Base-by-base conservation (phyloP, 345 rosid genomes). In the Bretschneidera sinensis region DNA sequence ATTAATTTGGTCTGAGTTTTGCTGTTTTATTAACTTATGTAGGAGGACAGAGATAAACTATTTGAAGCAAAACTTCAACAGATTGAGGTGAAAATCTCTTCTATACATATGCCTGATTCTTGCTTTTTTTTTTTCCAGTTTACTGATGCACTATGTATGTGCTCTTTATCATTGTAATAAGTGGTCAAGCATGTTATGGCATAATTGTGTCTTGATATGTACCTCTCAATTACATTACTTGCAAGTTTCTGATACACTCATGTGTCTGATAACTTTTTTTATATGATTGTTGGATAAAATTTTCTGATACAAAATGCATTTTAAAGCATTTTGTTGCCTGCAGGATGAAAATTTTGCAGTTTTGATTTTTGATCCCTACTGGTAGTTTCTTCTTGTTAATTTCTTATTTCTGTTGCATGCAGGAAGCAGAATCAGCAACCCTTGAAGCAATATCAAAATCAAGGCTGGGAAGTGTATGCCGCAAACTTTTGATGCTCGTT, bases 381-480 rank as follows among this genome's bases (percentile, higher is more conserved):
- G 9, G 16, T 39, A 14, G 15, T 39, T 7, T 39, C 16, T 39
- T 39, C 4, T 39, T 39, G 45, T 28, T 28, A 57, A 63, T 70
- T 19, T 69, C 52, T 70, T 43, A 7, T 74, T 34, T 47, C 48
- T 57, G 48, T 62, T 55, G 21, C 24, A 16, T 75, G 72, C 76
- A 90, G 99, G 99, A 94, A 73, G 85, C 86, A 67, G 96, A 90
- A 78, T 78, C 85, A 64, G 92, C 99, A 64, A 88, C 89, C 31
- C 80, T 94, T 71, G 99, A 90, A 73, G 96, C 96, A 64, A 79
- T 75, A 52, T 77, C 88, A 25, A 85, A 85, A 80, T 88, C 96
- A 52, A 94, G 83, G 83, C 72, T 59, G 65, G 95, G 88, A 83
- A 90, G 74, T 81, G 99, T 94, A 88, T 62, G 91, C 52, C 59